phyloP scores from a whole-genome alignment of 2,329 filamentous ascomycete genomes.

The Fusarium heterosporum region DNA sequence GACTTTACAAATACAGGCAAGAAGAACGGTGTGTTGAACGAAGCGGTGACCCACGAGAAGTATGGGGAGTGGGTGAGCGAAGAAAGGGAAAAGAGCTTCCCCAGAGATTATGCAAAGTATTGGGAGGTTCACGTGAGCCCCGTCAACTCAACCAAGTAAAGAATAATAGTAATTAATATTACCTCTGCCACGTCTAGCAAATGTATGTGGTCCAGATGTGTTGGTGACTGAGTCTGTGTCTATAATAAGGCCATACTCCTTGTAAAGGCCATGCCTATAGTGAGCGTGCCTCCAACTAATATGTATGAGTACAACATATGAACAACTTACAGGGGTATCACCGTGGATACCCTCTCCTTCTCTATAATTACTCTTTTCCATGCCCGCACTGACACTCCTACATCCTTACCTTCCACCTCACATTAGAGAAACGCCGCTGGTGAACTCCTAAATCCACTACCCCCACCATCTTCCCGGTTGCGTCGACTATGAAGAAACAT shows the following conservation, averaged over 20 bases:
- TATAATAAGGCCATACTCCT: not conserved
- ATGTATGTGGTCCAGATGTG: not conserved
- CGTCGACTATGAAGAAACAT: conserved; percentile 64
- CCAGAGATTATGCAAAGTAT: conserved; percentile 51
- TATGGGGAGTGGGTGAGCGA: conserved; percentile 57
- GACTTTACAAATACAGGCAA: conserved; percentile 58
- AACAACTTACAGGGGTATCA: not conserved
- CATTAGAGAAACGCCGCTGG: conserved; percentile 50
- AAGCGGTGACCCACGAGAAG: conserved; percentile 59
- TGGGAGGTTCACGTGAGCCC: conserved; percentile 59
- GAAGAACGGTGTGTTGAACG: conserved; percentile 61
- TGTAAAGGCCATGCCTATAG: not conserved
- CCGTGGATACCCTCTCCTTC: not conserved
- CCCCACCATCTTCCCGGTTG: conserved; percentile 55
- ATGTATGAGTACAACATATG: conserved; percentile 22
- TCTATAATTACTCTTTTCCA: conserved; percentile 2
- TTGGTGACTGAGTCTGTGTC: not conserved
- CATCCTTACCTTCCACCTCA: not conserved
- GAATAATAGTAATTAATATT: conserved; percentile 5
- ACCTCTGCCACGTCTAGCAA: not conserved
- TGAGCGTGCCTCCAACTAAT: conserved; percentile 11
- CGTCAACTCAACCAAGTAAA: conserved; percentile 15
- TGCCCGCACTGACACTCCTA: not conserved
- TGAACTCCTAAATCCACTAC: conserved; percentile 45
- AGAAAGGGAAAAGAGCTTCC: conserved; percentile 49